Evolutionary conservation across 805 yeast species (phyloP).

Genomic region (Wickerhamiella alocasiicola): DNA sequence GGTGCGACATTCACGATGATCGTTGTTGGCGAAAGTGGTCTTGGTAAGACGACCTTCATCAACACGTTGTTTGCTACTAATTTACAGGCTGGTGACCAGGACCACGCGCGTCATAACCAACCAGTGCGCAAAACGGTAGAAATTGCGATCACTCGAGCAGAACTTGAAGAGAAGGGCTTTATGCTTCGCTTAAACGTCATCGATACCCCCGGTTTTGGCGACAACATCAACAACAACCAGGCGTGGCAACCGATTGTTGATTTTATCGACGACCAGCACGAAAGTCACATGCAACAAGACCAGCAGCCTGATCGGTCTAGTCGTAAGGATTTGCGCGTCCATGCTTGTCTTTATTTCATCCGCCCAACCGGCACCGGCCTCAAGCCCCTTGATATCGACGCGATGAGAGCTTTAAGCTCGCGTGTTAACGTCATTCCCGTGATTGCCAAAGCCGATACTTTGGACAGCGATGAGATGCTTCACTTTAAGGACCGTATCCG

Average conservation of each 20-base stretch:
- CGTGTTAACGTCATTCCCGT: slow-evolving; percentile 76
- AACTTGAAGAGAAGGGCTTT: slow-evolving; percentile 89
- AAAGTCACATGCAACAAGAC: slow-evolving; percentile 56
- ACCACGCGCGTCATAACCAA: slow-evolving; percentile 26
- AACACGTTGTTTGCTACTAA: slow-evolving; percentile 71
- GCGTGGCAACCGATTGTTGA: slow-evolving; percentile 59
- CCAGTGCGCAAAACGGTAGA: slow-evolving; percentile 36
- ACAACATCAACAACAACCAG: slow-evolving; percentile 47
- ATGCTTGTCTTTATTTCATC: slow-evolving; percentile 75
- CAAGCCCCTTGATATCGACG: slow-evolving; percentile 54
- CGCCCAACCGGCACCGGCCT: slow-evolving; percentile 54
- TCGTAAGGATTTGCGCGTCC: slow-evolving; percentile 56
- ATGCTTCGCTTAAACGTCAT: slow-evolving; percentile 70
- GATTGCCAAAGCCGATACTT: slow-evolving; percentile 67
- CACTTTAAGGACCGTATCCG: slow-evolving; percentile 43
- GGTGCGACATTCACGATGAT: slow-evolving; percentile 72
- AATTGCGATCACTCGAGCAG: slow-evolving; percentile 49
- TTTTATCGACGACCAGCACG: slow-evolving; percentile 71
- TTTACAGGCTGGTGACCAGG: slow-evolving; percentile 31
- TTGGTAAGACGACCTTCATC: slow-evolving; percentile 86
- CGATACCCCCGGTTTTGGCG: slow-evolving; percentile 90
- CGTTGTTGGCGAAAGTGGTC: slow-evolving; percentile 72
- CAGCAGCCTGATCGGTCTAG: slow-evolving; percentile 53
- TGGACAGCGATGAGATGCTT: slow-evolving; percentile 43
- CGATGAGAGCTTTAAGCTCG: slow-evolving; percentile 56